phyloP scores from a whole-genome alignment of 768 basidiomycete species.

The Hygrophoropsis aurantiaca region DNA sequence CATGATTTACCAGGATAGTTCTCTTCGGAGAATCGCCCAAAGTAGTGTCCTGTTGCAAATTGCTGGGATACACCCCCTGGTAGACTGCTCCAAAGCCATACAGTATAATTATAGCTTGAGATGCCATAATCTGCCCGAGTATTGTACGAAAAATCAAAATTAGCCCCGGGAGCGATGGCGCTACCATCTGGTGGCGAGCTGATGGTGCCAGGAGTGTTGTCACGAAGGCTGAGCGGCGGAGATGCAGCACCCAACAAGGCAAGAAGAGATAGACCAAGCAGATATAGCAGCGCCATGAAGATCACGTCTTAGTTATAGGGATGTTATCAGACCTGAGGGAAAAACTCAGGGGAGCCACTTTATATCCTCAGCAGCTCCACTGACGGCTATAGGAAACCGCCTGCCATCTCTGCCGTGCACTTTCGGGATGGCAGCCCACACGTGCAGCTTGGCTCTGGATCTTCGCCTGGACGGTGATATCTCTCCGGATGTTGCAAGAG shows the following conservation, averaged over 20 bases:
- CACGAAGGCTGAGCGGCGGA: background rate
- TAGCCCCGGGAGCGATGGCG: constrained; percentile 37
- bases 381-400: too few species aligned
- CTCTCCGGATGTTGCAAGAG: too few species aligned
- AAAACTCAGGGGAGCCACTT: background rate
- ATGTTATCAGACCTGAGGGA: background rate
- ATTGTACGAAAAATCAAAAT: constrained; percentile 41
- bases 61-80: constrained; percentile 26
- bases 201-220: constrained; percentile 21
- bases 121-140: constrained; percentile 41
- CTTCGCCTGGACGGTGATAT: too few species aligned
- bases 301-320: too few species aligned
- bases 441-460: too few species aligned
- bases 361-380: background rate
- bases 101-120: constrained; percentile 42
- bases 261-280: background rate
- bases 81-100: constrained; percentile 37
- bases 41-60: constrained; percentile 40
- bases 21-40: constrained; percentile 42
- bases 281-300: background rate
- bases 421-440: too few species aligned
- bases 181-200: constrained; percentile 30
- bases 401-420: too few species aligned
- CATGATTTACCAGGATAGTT: constrained; percentile 41
- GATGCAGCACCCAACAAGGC: background rate